Base-by-base conservation (phyloP, 805 yeast genomes). In the Zygosaccharomyces pseudorouxii region DNA sequence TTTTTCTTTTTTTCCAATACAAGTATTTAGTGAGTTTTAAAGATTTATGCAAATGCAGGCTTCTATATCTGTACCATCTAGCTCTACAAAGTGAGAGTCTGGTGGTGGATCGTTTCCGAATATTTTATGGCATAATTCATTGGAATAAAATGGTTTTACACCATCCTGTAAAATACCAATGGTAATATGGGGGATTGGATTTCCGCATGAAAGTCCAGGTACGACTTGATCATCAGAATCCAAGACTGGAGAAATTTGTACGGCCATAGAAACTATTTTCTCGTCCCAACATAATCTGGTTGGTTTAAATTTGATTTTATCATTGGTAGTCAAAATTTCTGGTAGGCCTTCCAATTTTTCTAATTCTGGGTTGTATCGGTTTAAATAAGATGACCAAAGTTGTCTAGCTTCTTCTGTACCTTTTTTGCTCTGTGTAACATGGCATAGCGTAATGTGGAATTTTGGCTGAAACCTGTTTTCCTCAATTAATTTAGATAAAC, bases 381-480 rank as follows among this genome's bases (percentile, higher is more conserved):
- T 47, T 23, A 51, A 28, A 47, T 56, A 67, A 25, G 52, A 49
- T 7, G 58, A 52, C 73, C 70, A 64, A 28, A 67, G 45, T 10
- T 46, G 42, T 45, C 57, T 64, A 14, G 56, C 63, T 9, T 42
- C 35, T 0, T 47, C 53, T n/a, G 58, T 46, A 2, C 71, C 69
- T 39, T 46, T 62, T 28, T 67, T 69, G 3, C 63, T 58, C 38
- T 65, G 69, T 20, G 51, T 47, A 0, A 63, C 53, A 58, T 85
- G 92, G 4, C 78, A 71, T 38, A 86, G 59, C 0, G 95, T 88
- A 2, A 86, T 76, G 59, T 87, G 95, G 55, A 86, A 82, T 25
- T 72, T 72, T 0, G 60, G 44, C 53, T 81, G 87, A 0, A 83
- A 62, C 29, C 81, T 65, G 1, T 64, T 59, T 0, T 42, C 47